Evolutionary conservation across 2,329 filamentous ascomycete genomes (phyloP).

Genomic region (Meredithiella fracta): DNA sequence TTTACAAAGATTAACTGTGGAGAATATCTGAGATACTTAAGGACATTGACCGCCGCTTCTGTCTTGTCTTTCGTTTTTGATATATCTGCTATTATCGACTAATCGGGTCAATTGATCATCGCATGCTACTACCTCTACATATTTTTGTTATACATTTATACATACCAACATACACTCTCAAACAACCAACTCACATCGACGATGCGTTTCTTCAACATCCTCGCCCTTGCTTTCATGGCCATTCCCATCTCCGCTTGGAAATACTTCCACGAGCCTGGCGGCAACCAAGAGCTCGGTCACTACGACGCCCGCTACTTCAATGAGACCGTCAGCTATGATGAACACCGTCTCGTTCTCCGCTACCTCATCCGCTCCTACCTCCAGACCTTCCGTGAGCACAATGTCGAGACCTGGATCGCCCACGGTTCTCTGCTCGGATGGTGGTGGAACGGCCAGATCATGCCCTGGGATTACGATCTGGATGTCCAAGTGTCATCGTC

Average conservation of each 20-base stretch:
- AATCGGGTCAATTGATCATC: not conserved
- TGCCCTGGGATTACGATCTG: conserved; percentile 74
- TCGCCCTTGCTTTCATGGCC: conserved; percentile 10
- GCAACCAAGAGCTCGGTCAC: conserved; percentile 44
- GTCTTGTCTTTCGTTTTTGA: too few relatives aligned
- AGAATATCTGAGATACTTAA: too few relatives aligned
- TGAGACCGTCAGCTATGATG: conserved; percentile 44
- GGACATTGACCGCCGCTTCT: too few relatives aligned
- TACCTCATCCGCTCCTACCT: conserved; percentile 63
- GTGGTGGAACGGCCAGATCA: conserved; percentile 71
- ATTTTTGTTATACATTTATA: not conserved
- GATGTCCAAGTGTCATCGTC: conserved; percentile 60
- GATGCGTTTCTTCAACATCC: conserved; percentile 13
- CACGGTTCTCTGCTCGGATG: conserved; percentile 72
- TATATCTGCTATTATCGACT: too few relatives aligned
- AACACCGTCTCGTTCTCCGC: conserved; percentile 47
- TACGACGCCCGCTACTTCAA: conserved; percentile 60
- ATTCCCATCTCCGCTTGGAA: conserved; percentile 24
- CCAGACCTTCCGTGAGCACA: conserved; percentile 43
- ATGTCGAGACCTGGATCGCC: conserved; percentile 70
- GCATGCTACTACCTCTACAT: not conserved
- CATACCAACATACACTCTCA: not conserved
- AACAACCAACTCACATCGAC: not conserved
- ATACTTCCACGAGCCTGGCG: conserved; percentile 51
- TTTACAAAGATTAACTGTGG: too few relatives aligned